Evolutionary conservation across 192 early-diverging fungal species (phyloP), one percentile per base, ranked within the genome.

Genomic region (Backusella tuberculispora): DNA sequence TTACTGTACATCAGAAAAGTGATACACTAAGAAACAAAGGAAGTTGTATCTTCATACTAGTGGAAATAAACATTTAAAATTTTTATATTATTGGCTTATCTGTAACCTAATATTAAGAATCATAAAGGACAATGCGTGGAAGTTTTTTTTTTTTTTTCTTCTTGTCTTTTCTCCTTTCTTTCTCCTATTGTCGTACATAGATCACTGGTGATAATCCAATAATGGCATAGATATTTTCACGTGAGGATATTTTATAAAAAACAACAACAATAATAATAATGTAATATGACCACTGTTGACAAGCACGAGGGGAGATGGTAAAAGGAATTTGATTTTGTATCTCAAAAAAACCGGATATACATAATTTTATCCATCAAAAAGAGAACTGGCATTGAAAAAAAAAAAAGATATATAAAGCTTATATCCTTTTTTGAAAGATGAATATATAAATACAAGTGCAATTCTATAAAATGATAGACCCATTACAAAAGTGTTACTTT

Each of bases 201-300:
- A 60, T 60, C 53, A 60, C 53, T 60, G 53, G 53, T 60, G 53
- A 60, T 60, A 24, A 60, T 24, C 53, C 53, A 26, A 13, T 60
- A 60, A 60, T 12, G 21, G 53, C 21, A 60, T 26, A 26, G 1
- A 19, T 7, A 60, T 60, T 24, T 24, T 7, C 53, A 60, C 53
- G 12, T 60, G 53, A 60, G 24, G 21, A 13, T 24, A 26, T 26
- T 60, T 26, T 46, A 46, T 60, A 26, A 53, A 53, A 53, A 17
- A 53, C 2, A 34, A 34, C 1, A 2, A 34, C n/a, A n/a, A n/a
- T n/a, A n/a, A n/a, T n/a, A 56, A 56, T 56, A 56, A 10, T 56
- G 50, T 60, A 10, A 60, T 24, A 60, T 60, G 53, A 60, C 53
- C 53, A 60, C 8, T 60, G 53, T 60, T 60, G 53, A 60, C 53